These are phyloP conservation scores for Pythium myriotylum DNA, from an alignment of 352 stramenopile genomes.

Conservation along the genomic window DNA sequence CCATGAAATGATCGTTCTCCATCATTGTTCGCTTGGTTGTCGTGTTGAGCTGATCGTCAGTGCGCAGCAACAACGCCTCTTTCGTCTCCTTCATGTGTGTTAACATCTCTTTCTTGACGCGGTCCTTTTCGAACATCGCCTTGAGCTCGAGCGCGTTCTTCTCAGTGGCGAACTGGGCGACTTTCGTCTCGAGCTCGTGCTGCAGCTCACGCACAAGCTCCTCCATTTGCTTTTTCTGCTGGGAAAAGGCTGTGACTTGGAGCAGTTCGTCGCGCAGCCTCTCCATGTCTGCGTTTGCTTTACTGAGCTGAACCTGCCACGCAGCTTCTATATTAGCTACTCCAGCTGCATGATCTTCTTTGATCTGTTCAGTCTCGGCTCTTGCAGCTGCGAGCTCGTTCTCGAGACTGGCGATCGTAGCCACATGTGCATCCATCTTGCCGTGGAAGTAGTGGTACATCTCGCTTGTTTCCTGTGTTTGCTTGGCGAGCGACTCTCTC, in stretches of 20 bases:
- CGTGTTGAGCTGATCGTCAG: conserved; percentile 67
- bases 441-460: conserved; percentile 89
- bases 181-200: conserved; percentile 29
- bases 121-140: conserved; percentile 64
- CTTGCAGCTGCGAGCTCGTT: conserved; percentile 33
- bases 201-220: conserved; percentile 41
- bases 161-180: conserved; percentile 33
- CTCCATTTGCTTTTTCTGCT: conserved; percentile 55
- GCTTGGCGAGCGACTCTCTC: conserved; percentile 41
- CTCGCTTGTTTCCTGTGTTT: conserved; percentile 67
- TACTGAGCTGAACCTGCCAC: conserved; percentile 20
- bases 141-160: conserved; percentile 57
- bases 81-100: conserved; percentile 51
- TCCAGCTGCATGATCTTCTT: conserved; percentile 24
- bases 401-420: conserved; percentile 65
- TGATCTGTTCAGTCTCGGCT: conserved; percentile 19
- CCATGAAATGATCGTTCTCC: conserved; percentile 79
- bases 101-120: conserved; percentile 75
- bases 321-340: conserved; percentile 19
- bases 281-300: conserved; percentile 26
- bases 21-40: conserved; percentile 80
- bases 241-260: conserved; percentile 54
- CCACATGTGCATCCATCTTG: conserved; percentile 80
- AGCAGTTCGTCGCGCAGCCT: conserved; percentile 42
- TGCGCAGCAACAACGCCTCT: conserved; percentile 52